phyloP scores from a whole-genome alignment of 2,329 filamentous ascomycete genomes.

The Ascochyta koolunga region DNA sequence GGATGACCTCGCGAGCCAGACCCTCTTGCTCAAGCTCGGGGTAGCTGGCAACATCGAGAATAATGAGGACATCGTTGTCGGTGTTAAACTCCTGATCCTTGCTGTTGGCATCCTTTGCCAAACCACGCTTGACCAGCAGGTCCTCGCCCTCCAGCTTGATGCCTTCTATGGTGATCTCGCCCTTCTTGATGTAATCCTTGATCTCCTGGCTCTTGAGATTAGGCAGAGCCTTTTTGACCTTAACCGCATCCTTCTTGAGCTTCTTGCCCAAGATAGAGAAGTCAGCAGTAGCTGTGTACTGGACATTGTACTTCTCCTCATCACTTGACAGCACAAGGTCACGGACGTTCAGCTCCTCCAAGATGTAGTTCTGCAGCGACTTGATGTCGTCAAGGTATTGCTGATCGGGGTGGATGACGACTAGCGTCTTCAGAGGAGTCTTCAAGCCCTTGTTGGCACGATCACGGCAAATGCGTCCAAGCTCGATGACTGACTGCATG shows the following conservation, averaged over 20 bases:
- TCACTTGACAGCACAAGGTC: slow-evolving; percentile 84
- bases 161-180: slow-evolving; percentile 81
- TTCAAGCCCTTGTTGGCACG: slow-evolving; percentile 84
- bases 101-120: slow-evolving; percentile 73
- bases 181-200: slow-evolving; percentile 74
- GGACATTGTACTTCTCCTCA: slow-evolving; percentile 88
- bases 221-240: slow-evolving; percentile 89
- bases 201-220: slow-evolving; percentile 79
- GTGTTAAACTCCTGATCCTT: slow-evolving; percentile 85
- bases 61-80: slow-evolving; percentile 86
- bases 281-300: slow-evolving; percentile 88
- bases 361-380: slow-evolving; percentile 85
- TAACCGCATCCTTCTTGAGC: slow-evolving; percentile 90
- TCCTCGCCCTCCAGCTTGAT: slow-evolving; percentile 84
- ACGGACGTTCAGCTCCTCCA: slow-evolving; percentile 88
- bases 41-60: slow-evolving; percentile 83
- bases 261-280: slow-evolving; percentile 97
- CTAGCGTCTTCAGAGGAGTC: slow-evolving; percentile 85
- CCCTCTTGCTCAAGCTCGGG: slow-evolving; percentile 88
- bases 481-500: slow-evolving; percentile 96
- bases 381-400: slow-evolving; percentile 86
- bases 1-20: slow-evolving; percentile 88
- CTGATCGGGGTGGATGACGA: slow-evolving; percentile 84
- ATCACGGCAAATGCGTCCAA: slow-evolving; percentile 85
- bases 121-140: slow-evolving; percentile 77